Conservation (phyloP, 139 green algal species). For the Chlorella sp. region DNA sequence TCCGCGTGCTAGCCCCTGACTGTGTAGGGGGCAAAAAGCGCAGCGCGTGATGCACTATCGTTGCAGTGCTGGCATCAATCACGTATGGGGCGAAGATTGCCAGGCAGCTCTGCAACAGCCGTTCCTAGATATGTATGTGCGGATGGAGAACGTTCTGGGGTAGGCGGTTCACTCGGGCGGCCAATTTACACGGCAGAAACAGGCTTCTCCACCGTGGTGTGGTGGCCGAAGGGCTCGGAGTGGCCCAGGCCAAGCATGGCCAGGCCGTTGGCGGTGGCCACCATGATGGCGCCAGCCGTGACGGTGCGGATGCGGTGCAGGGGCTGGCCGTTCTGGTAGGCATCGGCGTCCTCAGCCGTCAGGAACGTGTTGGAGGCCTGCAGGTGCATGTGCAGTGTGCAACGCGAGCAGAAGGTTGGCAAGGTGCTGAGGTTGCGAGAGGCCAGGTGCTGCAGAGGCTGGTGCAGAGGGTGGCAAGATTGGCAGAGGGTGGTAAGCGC, state of each 20-base stretch:
- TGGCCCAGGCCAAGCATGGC: not conserved
- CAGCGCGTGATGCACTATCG: too few species aligned
- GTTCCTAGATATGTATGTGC: not conserved
- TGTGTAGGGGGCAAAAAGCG: too few species aligned
- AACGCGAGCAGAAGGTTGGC: too few species aligned
- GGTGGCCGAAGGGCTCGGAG: not conserved
- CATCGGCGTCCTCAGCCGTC: not conserved
- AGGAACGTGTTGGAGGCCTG: not conserved
- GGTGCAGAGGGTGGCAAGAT: too few species aligned
- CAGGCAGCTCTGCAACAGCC: not conserved
- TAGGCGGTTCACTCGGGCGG: not conserved
- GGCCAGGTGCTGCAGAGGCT: too few species aligned
- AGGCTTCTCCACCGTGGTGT: not conserved
- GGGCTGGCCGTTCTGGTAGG: not conserved
- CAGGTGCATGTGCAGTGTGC: too few species aligned
- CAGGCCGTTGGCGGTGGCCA: not conserved
- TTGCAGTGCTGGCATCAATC: not conserved
- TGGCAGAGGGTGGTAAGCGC: too few species aligned
- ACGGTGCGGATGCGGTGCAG: not conserved
- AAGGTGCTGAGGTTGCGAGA: too few species aligned
- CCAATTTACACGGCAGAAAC: not conserved
- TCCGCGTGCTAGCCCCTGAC: too few species aligned
- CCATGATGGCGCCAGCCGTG: not conserved
- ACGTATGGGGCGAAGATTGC: not conserved
- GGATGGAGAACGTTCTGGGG: not conserved